Evolutionary conservation across 2,329 filamentous ascomycete species (phyloP).

Genomic region (Stachybotrys chartarum): DNA sequence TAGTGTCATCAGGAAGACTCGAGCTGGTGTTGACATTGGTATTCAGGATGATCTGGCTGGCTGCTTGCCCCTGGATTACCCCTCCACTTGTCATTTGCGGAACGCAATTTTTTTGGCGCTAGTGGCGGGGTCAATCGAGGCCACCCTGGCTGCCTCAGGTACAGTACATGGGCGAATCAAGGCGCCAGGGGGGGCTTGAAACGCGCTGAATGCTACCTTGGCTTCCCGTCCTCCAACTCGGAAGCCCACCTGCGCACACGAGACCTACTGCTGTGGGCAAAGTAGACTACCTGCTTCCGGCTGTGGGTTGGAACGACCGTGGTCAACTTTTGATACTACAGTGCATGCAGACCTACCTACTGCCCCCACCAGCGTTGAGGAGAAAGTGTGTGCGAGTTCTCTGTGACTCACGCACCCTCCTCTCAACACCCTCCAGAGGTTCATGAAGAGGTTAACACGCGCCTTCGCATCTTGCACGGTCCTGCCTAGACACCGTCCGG

Average conservation of each 20-base stretch:
- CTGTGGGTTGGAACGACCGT: background rate
- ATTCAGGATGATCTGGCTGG: no score
- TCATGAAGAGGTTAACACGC: constrained; percentile 20
- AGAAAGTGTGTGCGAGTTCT: constrained; percentile 13
- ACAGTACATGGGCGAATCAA: background rate
- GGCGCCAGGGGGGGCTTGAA: background rate
- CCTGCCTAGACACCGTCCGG: constrained; percentile 3
- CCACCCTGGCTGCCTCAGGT: background rate
- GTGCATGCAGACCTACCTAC: background rate
- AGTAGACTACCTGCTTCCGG: background rate
- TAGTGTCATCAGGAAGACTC: no score
- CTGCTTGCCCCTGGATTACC: background rate
- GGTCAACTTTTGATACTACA: background rate
- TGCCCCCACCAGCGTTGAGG: constrained; percentile 13
- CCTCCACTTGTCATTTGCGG: background rate
- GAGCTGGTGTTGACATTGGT: no score
- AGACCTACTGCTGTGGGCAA: background rate
- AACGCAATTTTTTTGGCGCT: background rate
- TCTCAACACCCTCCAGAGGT: constrained; percentile 8
- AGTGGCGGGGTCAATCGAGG: background rate
- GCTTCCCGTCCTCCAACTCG: background rate
- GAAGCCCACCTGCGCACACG: background rate
- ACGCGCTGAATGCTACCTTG: background rate
- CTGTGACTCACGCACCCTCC: constrained; percentile 17
- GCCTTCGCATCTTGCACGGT: constrained; percentile 5